Conservation (phyloP, 176 grass and related monocot species). For the Bolboschoenus planiculmis region DNA sequence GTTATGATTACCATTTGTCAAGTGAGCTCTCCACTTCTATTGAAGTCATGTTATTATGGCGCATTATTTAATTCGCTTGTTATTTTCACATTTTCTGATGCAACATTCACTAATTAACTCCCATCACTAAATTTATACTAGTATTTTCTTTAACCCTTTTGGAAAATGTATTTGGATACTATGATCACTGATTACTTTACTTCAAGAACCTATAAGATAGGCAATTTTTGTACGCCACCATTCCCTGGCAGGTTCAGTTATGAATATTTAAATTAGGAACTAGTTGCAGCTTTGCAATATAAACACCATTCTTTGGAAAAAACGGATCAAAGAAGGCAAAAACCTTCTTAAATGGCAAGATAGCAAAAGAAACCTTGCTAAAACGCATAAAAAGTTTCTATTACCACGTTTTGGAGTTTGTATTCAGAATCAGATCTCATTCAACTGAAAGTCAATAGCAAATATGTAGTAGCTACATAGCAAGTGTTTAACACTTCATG, state of each 20-base stretch:
- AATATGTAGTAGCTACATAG: neutral
- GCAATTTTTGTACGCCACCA: neutral
- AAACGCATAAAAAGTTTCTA: neutral
- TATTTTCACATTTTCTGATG: neutral
- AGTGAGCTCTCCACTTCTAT: neutral
- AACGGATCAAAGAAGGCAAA: neutral
- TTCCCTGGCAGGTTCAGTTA: neutral
- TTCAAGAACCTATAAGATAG: neutral
- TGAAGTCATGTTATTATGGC: neutral
- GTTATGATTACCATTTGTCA: neutral
- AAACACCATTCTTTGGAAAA: neutral
- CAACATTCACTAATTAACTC: neutral
- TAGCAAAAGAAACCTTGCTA: no score
- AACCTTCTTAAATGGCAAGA: neutral
- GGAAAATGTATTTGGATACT: neutral
- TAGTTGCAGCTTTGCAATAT: neutral
- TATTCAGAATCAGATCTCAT: neutral
- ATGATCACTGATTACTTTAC: neutral
- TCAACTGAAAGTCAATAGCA: neutral
- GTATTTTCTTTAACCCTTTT: neutral
- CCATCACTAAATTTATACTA: neutral
- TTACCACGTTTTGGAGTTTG: neutral
- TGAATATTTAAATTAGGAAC: neutral
- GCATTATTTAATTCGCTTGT: neutral
- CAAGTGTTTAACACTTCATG: slow-evolving; percentile 6